phyloP scores from a whole-genome alignment of 164 flowering plant genomes.

The Tetracentron sinense region DNA sequence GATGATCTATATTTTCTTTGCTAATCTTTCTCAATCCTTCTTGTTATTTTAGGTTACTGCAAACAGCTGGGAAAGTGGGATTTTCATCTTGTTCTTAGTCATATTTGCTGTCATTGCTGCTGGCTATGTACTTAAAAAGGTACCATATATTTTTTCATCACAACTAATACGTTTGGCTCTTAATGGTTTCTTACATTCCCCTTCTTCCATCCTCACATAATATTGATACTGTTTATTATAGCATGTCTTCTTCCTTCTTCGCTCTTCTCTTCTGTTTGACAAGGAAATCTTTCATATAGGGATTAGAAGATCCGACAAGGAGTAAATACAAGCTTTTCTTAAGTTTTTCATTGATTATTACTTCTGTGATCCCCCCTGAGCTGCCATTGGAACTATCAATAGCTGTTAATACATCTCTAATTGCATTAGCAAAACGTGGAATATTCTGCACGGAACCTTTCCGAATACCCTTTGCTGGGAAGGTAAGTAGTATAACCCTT shows the following conservation, averaged over 20 bases:
- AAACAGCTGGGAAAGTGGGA: constrained; percentile 98
- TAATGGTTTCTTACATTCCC: not conserved
- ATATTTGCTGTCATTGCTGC: constrained; percentile 97
- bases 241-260: not conserved
- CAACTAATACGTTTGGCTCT: not conserved
- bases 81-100: constrained; percentile 86
- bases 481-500: constrained; percentile 40
- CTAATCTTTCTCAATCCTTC: constrained; percentile 3
- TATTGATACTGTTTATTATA: not conserved
- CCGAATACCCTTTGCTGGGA: constrained; percentile 98
- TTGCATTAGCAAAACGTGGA: constrained; percentile 91
- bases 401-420: constrained; percentile 96
- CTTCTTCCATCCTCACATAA: not conserved
- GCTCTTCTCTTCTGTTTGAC: not conserved
- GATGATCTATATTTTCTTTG: not conserved
- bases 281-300: constrained; percentile 41
- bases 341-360: constrained; percentile 91
- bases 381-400: constrained; percentile 98
- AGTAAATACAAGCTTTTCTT: constrained; percentile 94
- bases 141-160: constrained; percentile 12
- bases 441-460: constrained; percentile 98
- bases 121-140: constrained; percentile 97
- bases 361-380: constrained; percentile 99
- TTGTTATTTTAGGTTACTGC: constrained; percentile 77
- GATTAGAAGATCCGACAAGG: constrained; percentile 95